Percentiles rank a stretch among this genome's conserved stretches.
Conservation (phyloP, 129 eudicot genomes). For the Scalesia atractyloides region DNA sequence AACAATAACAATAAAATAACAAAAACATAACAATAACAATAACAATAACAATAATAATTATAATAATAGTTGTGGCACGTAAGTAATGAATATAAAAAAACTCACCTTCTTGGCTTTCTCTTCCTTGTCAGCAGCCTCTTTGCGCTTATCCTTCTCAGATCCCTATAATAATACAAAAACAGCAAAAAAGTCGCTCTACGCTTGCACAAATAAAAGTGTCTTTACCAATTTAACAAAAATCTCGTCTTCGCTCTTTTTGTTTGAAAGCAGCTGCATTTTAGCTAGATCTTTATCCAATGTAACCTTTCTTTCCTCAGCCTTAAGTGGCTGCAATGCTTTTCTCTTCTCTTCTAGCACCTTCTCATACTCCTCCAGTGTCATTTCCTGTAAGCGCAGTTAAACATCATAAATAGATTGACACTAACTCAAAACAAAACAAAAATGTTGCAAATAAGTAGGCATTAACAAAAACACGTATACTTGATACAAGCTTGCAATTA, state of each 20-base stretch:
- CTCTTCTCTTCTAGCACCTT: conserved; percentile 89
- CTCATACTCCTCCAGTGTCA: conserved; percentile 95
- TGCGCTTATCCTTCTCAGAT: conserved; percentile 76
- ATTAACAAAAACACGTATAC: neutral
- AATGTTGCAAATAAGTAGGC: neutral
- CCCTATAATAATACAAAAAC: conserved; percentile 37
- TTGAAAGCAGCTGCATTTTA: conserved; percentile 77
- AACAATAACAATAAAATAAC: too few relatives aligned
- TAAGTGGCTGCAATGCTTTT: conserved; percentile 56
- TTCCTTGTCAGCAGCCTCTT: conserved; percentile 81
- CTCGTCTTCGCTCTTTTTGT: conserved; percentile 81
- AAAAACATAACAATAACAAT: too few relatives aligned
- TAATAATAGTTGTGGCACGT: too few relatives aligned
- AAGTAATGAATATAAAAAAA: neutral
- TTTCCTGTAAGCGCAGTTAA: conserved; percentile 44
- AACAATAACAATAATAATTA: too few relatives aligned
- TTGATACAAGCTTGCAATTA: neutral
- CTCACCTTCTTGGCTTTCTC: conserved; percentile 70
- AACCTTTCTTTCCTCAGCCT: conserved; percentile 72
- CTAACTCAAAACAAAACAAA: neutral
- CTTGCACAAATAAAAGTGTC: neutral
- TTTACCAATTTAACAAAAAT: conserved; percentile 69
- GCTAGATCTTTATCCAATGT: conserved; percentile 61
- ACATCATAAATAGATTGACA: neutral
- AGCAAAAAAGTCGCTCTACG: neutral